Evolutionary conservation across 2,329 filamentous ascomycete genomes (phyloP), one percentile per base, ranked within the genome.

Genomic region (Penicillium italicum): DNA sequence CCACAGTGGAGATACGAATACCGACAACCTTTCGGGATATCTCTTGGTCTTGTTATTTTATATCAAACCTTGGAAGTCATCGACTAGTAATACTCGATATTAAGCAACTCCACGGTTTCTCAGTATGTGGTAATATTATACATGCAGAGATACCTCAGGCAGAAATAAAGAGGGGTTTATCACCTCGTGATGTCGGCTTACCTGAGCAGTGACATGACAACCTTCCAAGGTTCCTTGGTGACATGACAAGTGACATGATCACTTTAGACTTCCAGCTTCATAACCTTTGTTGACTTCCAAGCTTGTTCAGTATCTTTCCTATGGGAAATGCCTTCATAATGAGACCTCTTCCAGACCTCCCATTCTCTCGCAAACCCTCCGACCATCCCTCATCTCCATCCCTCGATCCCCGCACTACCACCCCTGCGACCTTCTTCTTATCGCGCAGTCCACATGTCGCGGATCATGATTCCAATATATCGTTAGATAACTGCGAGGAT

Each of bases 341-440:
- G 75, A 70, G 74, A 56, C 72, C 68, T 31, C 68, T 69, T 45
- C 66, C 72, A 20, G 69, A 77, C 58, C 55, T 71, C 52, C 62
- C 56, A 50, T 69, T 58, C 68, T 66, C 66, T 63, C 73, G 68
- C 62, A 77, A 75, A 62, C 59, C 64, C 47, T 71, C 69, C 57
- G 69, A 67, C 50, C 66, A 31, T 26, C 20, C 38, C 46, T 66
- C 56, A 30, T 61, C 65, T 56, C 61, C 71, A 55, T 69, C 66
- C 63, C 67, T 66, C 53, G 73, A 77, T 54, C 69, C 70, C 65
- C 69, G 69, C 62, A 68, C 65, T 62, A 64, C 69, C 54, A 73
- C 74, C 57, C 82, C 82, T 40, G 81, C 81, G 48, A 81, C 81
- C 49, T 86, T 85, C 76, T 85, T 86, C 69, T 74, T 87, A 58